Percentiles rank a stretch among this genome's conserved stretches.
These are phyloP conservation scores for Trichophyton benhamiae DNA, from an alignment of 2,329 filamentous ascomycete genomes.

Conservation along the genomic window DNA sequence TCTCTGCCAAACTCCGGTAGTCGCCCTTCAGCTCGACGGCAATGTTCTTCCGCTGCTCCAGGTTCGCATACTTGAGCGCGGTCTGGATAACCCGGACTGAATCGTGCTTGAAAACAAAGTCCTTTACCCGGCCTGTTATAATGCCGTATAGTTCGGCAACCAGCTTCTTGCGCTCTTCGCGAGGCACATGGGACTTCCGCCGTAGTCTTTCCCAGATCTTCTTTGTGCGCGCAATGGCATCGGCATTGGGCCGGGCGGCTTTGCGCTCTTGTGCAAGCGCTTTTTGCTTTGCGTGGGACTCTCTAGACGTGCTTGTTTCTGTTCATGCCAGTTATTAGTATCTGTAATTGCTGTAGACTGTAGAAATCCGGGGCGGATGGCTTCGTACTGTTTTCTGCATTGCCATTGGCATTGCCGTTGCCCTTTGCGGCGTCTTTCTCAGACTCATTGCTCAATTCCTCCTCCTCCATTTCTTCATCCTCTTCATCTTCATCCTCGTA, in stretches of 20 bases:
- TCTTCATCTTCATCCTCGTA: not conserved
- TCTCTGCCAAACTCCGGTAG: slow-evolving; percentile 77
- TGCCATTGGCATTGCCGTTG: slow-evolving; percentile 6
- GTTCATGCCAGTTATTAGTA: slow-evolving; percentile 4
- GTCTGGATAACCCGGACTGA: slow-evolving; percentile 94
- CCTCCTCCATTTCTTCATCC: not conserved
- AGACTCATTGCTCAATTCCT: not conserved
- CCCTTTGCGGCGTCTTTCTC: not conserved
- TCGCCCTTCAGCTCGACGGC: slow-evolving; percentile 74
- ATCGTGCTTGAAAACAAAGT: slow-evolving; percentile 98
- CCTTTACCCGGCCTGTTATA: slow-evolving; percentile 79
- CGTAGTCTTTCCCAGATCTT: slow-evolving; percentile 94
- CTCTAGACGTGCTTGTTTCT: slow-evolving; percentile 58
- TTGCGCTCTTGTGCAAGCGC: slow-evolving; percentile 77
- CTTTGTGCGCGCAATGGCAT: slow-evolving; percentile 77
- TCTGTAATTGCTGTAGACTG: slow-evolving; percentile 16
- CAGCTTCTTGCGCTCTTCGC: slow-evolving; percentile 74
- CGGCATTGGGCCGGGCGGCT: slow-evolving; percentile 82
- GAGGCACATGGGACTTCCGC: slow-evolving; percentile 82
- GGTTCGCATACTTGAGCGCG: slow-evolving; percentile 86
- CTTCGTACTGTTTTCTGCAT: slow-evolving; percentile 9
- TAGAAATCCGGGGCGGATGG: slow-evolving; percentile 11
- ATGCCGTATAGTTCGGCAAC: slow-evolving; percentile 84
- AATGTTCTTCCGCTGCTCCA: slow-evolving; percentile 74
- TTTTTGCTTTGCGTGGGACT: slow-evolving; percentile 89